These are phyloP conservation scores for Monilinia laxa DNA, from an alignment of 2,329 filamentous ascomycete species.

Conservation along the genomic window DNA sequence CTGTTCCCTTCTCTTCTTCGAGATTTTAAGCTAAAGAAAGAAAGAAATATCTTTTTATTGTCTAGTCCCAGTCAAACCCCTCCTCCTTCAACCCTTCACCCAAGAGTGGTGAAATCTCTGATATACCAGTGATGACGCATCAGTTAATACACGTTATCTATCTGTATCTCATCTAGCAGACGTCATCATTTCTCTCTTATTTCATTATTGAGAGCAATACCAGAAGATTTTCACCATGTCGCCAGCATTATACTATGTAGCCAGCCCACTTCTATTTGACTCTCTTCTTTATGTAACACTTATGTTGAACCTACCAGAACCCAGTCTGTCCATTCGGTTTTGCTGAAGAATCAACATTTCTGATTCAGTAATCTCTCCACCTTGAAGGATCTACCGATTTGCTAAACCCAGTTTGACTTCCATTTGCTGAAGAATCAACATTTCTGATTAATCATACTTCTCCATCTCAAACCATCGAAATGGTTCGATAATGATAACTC, in stretches of 20 bases:
- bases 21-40: neutral
- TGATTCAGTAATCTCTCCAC: constrained; percentile 5
- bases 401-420: neutral
- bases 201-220: neutral
- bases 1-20: neutral
- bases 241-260: neutral
- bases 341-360: neutral
- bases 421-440: neutral
- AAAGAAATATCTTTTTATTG: too few species aligned
- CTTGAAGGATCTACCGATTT: neutral
- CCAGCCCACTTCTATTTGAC: neutral
- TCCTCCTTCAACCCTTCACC: neutral
- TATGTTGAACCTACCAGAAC: neutral
- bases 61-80: too few species aligned
- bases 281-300: neutral
- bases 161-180: neutral
- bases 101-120: neutral
- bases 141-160: neutral
- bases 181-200: neutral
- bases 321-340: neutral
- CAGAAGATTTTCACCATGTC: neutral
- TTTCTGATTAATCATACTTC: neutral
- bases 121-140: neutral
- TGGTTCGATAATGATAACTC: constrained; percentile 4
- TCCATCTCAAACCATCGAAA: neutral